Evolutionary conservation across 2,329 filamentous ascomycete species (phyloP).

Genomic region (Colletotrichum lindemuthianum): DNA sequence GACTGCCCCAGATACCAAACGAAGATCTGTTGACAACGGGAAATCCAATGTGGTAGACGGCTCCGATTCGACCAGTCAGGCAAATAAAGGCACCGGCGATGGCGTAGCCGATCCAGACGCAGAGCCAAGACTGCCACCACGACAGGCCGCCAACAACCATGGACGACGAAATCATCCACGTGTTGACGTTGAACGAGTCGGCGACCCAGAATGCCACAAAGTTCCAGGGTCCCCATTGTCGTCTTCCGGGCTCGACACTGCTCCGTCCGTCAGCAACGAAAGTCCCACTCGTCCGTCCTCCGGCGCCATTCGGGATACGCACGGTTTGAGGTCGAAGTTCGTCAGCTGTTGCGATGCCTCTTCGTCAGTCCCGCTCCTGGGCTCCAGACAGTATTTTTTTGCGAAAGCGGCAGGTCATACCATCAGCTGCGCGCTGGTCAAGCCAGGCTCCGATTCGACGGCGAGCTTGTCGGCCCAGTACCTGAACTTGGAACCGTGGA

Average conservation of each 20-base stretch:
- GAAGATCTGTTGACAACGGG: conserved; percentile 81
- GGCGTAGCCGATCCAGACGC: conserved; percentile 86
- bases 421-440: conserved; percentile 84
- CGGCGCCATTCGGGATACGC: not conserved
- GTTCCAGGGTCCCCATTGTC: conserved; percentile 88
- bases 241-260: conserved; percentile 77
- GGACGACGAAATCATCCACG: conserved; percentile 75
- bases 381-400: not conserved
- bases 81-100: conserved; percentile 81
- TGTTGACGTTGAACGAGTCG: conserved; percentile 89
- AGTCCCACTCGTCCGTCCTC: not conserved
- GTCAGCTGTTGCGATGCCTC: conserved; percentile 64
- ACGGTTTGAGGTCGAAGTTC: conserved; percentile 81
- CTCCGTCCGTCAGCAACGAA: conserved; percentile 1
- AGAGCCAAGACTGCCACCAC: conserved; percentile 94
- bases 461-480: conserved; percentile 69
- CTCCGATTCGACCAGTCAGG: conserved; percentile 83
- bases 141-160: conserved; percentile 82
- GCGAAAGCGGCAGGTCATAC: conserved; percentile 47
- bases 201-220: conserved; percentile 90
- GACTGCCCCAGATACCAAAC: conserved; percentile 88
- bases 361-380: conserved; percentile 1
- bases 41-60: conserved; percentile 89
- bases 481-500: conserved; percentile 50
- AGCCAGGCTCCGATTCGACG: conserved; percentile 78